phyloP scores from a whole-genome alignment of 116 monocot species.

The Papilionanthe hybrid region DNA sequence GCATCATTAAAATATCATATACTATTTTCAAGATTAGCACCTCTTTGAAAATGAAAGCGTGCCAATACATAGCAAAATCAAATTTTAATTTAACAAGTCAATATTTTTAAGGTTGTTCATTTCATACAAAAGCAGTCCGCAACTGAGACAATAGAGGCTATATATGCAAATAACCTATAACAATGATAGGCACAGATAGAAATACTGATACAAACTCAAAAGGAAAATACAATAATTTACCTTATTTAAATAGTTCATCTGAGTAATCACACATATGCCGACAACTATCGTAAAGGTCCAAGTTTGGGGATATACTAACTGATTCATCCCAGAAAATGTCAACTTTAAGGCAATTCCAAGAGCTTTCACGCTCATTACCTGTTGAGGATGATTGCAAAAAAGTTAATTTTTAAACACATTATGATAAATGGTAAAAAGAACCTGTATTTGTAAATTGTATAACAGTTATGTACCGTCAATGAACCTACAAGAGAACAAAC shows the following conservation, averaged over 20 bases:
- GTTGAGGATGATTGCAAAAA: neutral
- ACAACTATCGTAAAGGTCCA: constrained; percentile 62
- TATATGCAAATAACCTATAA: neutral
- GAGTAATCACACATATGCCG: constrained; percentile 56
- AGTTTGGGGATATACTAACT: constrained; percentile 61
- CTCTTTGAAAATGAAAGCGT: too few species aligned
- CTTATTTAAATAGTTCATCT: constrained; percentile 89
- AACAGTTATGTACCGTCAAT: constrained; percentile 38
- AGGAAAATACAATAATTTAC: constrained; percentile 16
- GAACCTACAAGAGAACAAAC: constrained; percentile 61
- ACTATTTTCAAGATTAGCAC: too few species aligned
- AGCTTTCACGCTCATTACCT: constrained; percentile 86
- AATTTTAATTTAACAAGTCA: too few species aligned
- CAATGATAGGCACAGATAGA: neutral
- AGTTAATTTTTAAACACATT: neutral
- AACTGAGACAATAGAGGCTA: neutral
- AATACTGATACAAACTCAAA: neutral
- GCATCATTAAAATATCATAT: too few species aligned
- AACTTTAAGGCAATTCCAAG: constrained; percentile 72
- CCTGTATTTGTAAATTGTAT: neutral
- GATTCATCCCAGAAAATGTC: constrained; percentile 74
- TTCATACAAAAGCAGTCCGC: neutral
- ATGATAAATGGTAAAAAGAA: neutral
- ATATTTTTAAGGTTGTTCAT: neutral
- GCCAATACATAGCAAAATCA: too few species aligned